Evolutionary conservation across 2,329 filamentous ascomycete genomes (phyloP).

Genomic region (Curvularia sp.): DNA sequence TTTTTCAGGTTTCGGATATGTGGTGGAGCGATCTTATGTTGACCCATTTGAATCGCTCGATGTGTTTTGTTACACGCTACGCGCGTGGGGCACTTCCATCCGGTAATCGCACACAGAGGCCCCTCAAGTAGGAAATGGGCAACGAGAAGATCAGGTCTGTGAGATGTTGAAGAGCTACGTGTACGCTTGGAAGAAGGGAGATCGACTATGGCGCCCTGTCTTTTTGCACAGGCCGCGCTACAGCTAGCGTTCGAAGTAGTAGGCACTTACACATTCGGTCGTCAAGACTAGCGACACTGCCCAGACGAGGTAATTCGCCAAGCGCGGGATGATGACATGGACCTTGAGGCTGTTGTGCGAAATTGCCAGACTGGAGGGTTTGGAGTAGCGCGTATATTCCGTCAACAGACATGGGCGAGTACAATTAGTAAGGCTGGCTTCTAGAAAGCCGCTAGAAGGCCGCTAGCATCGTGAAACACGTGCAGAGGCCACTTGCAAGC

Average conservation of each 20-base stretch:
- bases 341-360: constrained; percentile 20
- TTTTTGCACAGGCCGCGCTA: constrained; percentile 7
- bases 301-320: constrained; percentile 9
- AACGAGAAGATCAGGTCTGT: constrained; percentile 18
- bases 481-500: constrained; percentile 24
- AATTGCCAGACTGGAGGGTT: constrained; percentile 16
- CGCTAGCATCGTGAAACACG: constrained; percentile 38
- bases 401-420: constrained; percentile 35
- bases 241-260: not conserved
- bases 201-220: constrained; percentile 9
- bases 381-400: constrained; percentile 14
- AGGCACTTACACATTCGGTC: constrained; percentile 11
- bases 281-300: constrained; percentile 18
- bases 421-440: constrained; percentile 26
- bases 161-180: constrained; percentile 20
- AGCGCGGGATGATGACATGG: constrained; percentile 28
- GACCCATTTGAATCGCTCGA: constrained; percentile 15
- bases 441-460: constrained; percentile 42
- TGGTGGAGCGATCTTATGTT: constrained; percentile 22
- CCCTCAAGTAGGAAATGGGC: constrained; percentile 26
- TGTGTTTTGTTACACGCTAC: constrained; percentile 24
- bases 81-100: constrained; percentile 23
- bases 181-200: constrained; percentile 9
- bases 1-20: constrained; percentile 9
- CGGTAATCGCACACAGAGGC: constrained; percentile 24